Evolutionary conservation across 106 monocot genomes (phyloP), one percentile per base, ranked within the genome.

Genomic region (Dioscorea dumetorum): DNA sequence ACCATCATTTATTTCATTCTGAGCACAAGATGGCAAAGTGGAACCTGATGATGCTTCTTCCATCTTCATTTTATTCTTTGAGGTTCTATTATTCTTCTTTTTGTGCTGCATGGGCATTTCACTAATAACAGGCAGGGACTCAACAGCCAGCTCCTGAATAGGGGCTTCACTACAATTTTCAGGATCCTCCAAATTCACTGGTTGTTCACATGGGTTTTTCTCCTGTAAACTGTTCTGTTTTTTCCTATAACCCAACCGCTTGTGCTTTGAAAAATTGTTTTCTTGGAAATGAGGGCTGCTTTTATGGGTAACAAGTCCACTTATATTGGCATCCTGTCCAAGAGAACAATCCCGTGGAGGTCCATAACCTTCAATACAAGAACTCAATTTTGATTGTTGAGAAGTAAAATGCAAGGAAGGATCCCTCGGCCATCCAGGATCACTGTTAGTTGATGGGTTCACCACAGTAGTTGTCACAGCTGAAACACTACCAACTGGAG

Each of bases 191-290:
- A 54, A 18, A 61, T 50, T 24, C 22, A 41, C 60, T 50, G 56
- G 18, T 50, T 62, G 75, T 66, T 87, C 79, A 57, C 64, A 67
- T 21, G 33, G 12, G 61, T 17, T 81, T 52, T 73, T 79, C 24
- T 80, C 82, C 28, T 63, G 56, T 19, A 53, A 48, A 56, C 49
- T 61, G 35, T 56, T 79, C 20, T 78, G 77, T 60, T 50, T 80
- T 73, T 72, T 83, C 62, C 73, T 88, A 62, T 81, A 74, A 7
- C 79, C 75, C 21, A 60, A 28, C 48, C 79, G 91, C 48, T 83
- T 83, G 58, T 75, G 82, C 82, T 79, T 87, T n/a, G 70, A 19
- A 62, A 70, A 56, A 41, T 6, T 54, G 51, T 13, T 67, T 0
- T 83, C 73, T 33, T 67, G 71, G 32, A 69, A 52, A 56, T 73